phyloP scores from a whole-genome alignment of 441 rosid genomes.

The Gossypium aridum region DNA sequence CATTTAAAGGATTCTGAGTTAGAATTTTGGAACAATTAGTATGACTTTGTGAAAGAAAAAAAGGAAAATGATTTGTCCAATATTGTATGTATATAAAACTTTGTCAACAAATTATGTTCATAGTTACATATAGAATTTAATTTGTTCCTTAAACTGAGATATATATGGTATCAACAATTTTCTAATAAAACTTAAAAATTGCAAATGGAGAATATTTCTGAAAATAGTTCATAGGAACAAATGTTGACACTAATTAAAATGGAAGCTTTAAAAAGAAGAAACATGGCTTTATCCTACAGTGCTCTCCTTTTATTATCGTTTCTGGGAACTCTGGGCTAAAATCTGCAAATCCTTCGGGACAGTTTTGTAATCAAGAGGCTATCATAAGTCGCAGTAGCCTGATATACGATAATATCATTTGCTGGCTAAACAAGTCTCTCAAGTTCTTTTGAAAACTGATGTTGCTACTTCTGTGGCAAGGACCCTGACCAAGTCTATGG shows the following conservation, averaged over 20 bases:
- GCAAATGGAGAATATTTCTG: not conserved
- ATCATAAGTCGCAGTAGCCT: not conserved
- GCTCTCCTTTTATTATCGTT: not conserved
- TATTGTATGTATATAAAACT: not conserved
- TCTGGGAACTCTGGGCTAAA: too few relatives aligned
- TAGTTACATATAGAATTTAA: not conserved
- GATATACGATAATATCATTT: not conserved
- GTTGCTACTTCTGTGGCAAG: conserved; percentile 28
- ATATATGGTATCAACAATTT: not conserved
- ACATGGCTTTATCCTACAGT: not conserved
- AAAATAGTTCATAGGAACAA: not conserved
- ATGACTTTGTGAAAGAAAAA: not conserved
- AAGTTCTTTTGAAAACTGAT: conserved; percentile 33
- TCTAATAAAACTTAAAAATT: not conserved
- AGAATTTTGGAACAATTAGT: not conserved
- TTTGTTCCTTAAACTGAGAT: not conserved
- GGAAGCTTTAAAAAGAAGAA: not conserved
- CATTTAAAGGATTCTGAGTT: not conserved
- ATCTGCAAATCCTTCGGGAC: not conserved
- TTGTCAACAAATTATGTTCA: not conserved
- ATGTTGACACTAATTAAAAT: not conserved
- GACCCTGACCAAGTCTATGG: conserved; percentile 45
- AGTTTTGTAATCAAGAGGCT: not conserved
- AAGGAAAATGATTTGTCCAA: not conserved
- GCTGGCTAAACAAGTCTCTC: not conserved